These are phyloP conservation scores for Chlamydomonas sp. DNA, from an alignment of 139 green algal species.

Conservation along the genomic window DNA sequence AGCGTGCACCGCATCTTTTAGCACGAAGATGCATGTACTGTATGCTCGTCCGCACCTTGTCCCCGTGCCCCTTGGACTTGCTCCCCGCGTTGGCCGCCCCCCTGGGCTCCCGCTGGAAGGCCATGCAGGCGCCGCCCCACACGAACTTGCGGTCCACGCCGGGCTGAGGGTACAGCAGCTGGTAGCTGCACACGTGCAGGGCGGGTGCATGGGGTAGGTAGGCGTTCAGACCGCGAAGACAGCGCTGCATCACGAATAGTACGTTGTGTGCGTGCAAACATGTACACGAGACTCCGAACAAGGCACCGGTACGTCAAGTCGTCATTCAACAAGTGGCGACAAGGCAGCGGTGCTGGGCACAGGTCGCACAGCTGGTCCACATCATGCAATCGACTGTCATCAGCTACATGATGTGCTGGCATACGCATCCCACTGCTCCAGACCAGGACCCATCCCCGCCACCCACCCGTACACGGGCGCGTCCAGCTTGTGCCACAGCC, in stretches of 20 bases:
- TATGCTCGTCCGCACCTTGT: background rate
- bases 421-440: too few relatives aligned
- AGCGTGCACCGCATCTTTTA: too few relatives aligned
- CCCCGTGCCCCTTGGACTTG: background rate
- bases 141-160: constrained; percentile 49
- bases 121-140: constrained; percentile 67
- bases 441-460: background rate
- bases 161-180: constrained; percentile 60
- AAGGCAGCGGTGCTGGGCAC: too few relatives aligned
- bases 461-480: constrained; percentile 64
- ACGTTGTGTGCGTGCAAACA: too few relatives aligned
- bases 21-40: too few relatives aligned
- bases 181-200: constrained; percentile 52
- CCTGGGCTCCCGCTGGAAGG: constrained; percentile 45
- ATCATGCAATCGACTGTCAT: too few relatives aligned
- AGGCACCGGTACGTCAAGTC: too few relatives aligned
- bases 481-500: constrained; percentile 65
- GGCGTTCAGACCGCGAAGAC: background rate
- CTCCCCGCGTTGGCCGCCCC: background rate
- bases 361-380: too few relatives aligned
- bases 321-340: too few relatives aligned
- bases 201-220: background rate
- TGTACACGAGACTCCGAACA: too few relatives aligned
- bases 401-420: too few relatives aligned
- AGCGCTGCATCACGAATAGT: too few relatives aligned